Conservation (phyloP, 805 yeast species). For the Cyberlindnera saturnus region DNA sequence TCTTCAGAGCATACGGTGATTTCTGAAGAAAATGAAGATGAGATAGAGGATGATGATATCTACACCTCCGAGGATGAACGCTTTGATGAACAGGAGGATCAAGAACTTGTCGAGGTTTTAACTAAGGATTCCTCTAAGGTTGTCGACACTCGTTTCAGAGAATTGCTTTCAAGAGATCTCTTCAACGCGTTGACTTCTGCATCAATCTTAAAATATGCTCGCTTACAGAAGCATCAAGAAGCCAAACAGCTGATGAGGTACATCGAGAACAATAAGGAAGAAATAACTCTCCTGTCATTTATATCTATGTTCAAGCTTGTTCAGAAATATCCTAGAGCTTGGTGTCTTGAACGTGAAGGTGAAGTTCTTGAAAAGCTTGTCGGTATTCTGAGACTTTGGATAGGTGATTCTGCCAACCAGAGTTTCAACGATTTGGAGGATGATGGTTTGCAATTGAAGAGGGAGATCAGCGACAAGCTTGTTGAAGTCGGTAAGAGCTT, state of each 20-base stretch:
- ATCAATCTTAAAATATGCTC: conserved; percentile 18
- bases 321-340: conserved; percentile 21
- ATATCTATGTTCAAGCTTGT: conserved; percentile 22
- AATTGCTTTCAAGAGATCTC: conserved; percentile 19
- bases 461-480: conserved; percentile 26
- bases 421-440: conserved; percentile 20
- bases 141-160: conserved; percentile 15
- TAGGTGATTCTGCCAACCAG: conserved; percentile 21
- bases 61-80: conserved; percentile 3
- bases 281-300: conserved; percentile 21
- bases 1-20: background rate
- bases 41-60: background rate
- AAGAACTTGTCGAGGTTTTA: background rate
- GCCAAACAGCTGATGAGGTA: conserved; percentile 14
- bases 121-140: background rate
- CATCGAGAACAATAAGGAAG: conserved; percentile 14
- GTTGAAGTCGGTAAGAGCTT: conserved; percentile 22
- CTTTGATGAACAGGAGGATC: background rate
- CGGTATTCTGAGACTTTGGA: conserved; percentile 24
- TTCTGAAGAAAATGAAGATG: conserved; percentile 4
- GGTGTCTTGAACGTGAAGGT: conserved; percentile 15
- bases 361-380: conserved; percentile 18
- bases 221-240: conserved; percentile 11
- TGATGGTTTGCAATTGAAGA: conserved; percentile 20
- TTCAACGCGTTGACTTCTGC: conserved; percentile 21